Percentiles rank a stretch among this genome's conserved stretches.
phyloP scores from a whole-genome alignment of 805 yeast species.

The Saccharomyces kudriavzevii region DNA sequence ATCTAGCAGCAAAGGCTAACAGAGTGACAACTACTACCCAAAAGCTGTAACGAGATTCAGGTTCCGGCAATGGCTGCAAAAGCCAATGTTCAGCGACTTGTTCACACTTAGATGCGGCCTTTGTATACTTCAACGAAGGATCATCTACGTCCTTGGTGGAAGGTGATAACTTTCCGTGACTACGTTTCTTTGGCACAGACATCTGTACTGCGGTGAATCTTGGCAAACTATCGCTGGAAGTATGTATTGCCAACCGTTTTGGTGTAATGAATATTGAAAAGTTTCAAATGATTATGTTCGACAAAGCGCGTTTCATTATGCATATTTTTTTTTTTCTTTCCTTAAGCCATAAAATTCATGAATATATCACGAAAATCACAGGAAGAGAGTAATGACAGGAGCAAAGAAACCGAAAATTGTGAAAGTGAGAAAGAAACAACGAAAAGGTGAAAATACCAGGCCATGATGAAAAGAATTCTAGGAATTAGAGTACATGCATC shows the following conservation, averaged over 20 bases:
- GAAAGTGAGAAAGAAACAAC: neutral
- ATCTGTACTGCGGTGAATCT: neutral
- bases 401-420: neutral
- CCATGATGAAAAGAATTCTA: neutral
- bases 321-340: neutral
- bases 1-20: constrained; percentile 59
- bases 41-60: constrained; percentile 33
- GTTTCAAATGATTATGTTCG: neutral
- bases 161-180: neutral
- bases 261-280: neutral
- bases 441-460: neutral
- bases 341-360: neutral
- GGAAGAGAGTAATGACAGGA: neutral
- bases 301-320: neutral
- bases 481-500: neutral
- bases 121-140: constrained; percentile 21
- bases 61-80: constrained; percentile 20
- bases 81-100: constrained; percentile 25
- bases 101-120: constrained; percentile 8
- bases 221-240: neutral
- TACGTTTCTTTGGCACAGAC: constrained; percentile 6
- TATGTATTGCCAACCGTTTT: neutral
- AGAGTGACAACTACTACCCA: constrained; percentile 56
- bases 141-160: constrained; percentile 17
- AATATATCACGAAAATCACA: neutral